Base-by-base conservation (phyloP, 1,284 basidiomycete genomes). In the Cutaneotrichosporon sp. region DNA sequence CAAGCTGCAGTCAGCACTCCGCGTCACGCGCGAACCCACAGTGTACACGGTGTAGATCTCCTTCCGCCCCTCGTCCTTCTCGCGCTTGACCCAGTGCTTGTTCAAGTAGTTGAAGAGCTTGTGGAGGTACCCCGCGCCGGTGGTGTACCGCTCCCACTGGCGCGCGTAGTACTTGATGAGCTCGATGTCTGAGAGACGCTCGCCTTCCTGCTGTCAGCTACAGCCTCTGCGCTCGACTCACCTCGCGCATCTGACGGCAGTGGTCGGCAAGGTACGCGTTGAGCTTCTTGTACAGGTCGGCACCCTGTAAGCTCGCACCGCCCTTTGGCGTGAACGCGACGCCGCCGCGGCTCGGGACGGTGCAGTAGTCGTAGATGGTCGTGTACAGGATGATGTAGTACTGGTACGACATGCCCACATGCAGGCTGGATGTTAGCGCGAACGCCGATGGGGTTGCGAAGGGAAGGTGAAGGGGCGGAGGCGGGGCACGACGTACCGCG, bases 11-110 rank as follows among this genome's bases (percentile, higher is more conserved):
- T 31, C 10, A 59, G 50, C 51, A 54, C 53, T 54, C 11, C 7
- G 0, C 33, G 1, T 1, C 3, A 4, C 2, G 1, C 0, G 18
- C 6, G 7, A 1, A 83, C 90, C 73, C 75, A 95, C 93, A 31
- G 95, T 99, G 81, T 98, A 99, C 29, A 99, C 92, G 5, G 88
- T 88, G 80, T 97, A 97, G 46, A 98, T 90, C 56, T 90, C 89
- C 81, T 95, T 98, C 73, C 93, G 86, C 6, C 97, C 97, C 77
- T 99, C 95, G 72, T 99, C 97, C 76, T 95, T 89, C 79, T 99
- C 95, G 50, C 95, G 87, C 82, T 97, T 97, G 54, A 99, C 95
- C 97, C 97, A 99, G 81, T 98, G 94, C 62, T 95, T 91, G 79
- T 99, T 98, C 64, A 98, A 87, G 80, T 98, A 98, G 22, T 92